Percentiles rank a stretch among this genome's conserved stretches.
These are phyloP conservation scores for Malus hybrid DNA, from an alignment of 331 rosid species.

Conservation along the genomic window DNA sequence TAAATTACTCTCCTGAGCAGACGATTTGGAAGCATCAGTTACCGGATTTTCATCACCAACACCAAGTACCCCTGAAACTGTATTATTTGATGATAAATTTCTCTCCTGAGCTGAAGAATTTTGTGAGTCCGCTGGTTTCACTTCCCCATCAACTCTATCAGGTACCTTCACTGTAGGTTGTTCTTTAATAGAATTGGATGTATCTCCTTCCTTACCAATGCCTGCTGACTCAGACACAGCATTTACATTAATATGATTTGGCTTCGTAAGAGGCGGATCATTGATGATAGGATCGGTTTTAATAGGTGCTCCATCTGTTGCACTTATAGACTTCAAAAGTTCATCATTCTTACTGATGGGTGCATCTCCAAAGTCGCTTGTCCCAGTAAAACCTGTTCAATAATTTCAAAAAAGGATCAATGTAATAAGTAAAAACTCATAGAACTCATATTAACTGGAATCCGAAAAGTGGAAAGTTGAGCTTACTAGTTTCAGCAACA, in stretches of 20 bases:
- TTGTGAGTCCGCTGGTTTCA: slow-evolving; percentile 12
- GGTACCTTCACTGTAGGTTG: slow-evolving; percentile 23
- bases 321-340: slow-evolving; percentile 13
- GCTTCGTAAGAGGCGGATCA: slow-evolving; percentile 22
- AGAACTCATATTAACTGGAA: slow-evolving; percentile 16
- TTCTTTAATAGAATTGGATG: slow-evolving; percentile 4
- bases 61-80: slow-evolving; percentile 5
- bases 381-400: slow-evolving; percentile 29
- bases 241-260: slow-evolving; percentile 13
- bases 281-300: slow-evolving; percentile 15
- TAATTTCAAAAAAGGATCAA: background rate
- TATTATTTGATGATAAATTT: slow-evolving; percentile 18
- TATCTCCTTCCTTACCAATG: slow-evolving; percentile 22
- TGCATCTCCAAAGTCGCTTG: slow-evolving; percentile 14
- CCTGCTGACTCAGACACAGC: slow-evolving; percentile 6
- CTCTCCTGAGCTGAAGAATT: slow-evolving; percentile 18
- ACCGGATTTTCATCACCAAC: slow-evolving; percentile 7
- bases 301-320: slow-evolving; percentile 14
- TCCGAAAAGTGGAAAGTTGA: slow-evolving; percentile 11
- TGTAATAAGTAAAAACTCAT: slow-evolving; percentile 17
- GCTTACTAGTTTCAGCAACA: slow-evolving; percentile 18
- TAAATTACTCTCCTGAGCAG: slow-evolving; percentile 15
- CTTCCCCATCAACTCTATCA: slow-evolving; percentile 33
- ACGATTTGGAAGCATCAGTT: slow-evolving; percentile 21
- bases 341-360: slow-evolving; percentile 20